phyloP scores from a whole-genome alignment of 306 rosid genomes.

The Cicer cuneatum region DNA sequence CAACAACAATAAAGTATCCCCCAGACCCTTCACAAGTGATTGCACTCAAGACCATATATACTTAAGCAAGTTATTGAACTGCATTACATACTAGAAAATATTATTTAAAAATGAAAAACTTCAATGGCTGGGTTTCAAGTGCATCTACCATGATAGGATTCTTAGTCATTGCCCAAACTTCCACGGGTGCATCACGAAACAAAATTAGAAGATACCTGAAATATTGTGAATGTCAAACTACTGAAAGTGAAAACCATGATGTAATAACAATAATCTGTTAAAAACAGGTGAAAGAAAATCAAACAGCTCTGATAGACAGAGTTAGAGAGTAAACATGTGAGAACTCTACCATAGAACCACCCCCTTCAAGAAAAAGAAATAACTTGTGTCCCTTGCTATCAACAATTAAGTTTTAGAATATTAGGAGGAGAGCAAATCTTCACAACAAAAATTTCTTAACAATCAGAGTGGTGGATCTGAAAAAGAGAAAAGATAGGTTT shows the following conservation, averaged over 20 bases:
- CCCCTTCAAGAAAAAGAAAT: not conserved
- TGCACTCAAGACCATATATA: conserved; percentile 1
- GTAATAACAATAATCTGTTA: conserved; percentile 27
- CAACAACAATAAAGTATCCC: conserved; percentile 25
- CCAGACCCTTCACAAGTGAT: conserved; percentile 9
- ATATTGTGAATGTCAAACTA: conserved; percentile 44
- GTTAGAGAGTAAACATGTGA: conserved; percentile 12
- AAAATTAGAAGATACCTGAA: conserved; percentile 93
- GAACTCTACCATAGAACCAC: conserved; percentile 1
- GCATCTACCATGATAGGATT: conserved; percentile 86
- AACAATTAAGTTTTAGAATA: conserved; percentile 35
- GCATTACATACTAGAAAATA: conserved; percentile 6
- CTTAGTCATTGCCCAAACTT: conserved; percentile 99
- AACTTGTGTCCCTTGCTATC: conserved; percentile 21
- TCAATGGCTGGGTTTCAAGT: conserved; percentile 23
- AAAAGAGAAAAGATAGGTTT: conserved; percentile 26
- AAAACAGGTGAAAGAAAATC: conserved; percentile 22
- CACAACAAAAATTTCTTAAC: conserved; percentile 31
- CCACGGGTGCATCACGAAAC: conserved; percentile 99
- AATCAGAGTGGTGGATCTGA: conserved; percentile 17
- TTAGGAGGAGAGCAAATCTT: conserved; percentile 31
- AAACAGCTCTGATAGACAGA: conserved; percentile 19
- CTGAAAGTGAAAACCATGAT: conserved; percentile 34
- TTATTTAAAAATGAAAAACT: not conserved
- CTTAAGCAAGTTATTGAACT: conserved; percentile 15